A percentile compares a stretch with the other conserved stretches of the same genome.
These are phyloP conservation scores for Cronartium quercuum DNA, from an alignment of 1,284 basidiomycete genomes.

Conservation along the genomic window DNA sequence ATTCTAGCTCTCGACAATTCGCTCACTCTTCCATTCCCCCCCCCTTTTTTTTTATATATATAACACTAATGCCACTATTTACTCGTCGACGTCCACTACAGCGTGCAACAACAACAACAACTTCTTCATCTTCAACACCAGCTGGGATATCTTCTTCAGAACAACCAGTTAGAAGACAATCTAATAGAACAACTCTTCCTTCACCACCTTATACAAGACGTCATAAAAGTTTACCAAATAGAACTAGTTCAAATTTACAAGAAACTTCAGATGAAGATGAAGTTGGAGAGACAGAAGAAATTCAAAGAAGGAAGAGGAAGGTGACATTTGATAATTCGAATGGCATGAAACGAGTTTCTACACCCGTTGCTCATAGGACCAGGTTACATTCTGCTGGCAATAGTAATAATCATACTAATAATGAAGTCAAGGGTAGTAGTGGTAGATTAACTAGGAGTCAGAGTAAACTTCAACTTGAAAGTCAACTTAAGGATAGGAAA, in stretches of 20 bases:
- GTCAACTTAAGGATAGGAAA: slow-evolving; percentile 25
- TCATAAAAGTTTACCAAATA: not conserved
- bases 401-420: not conserved
- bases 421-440: not conserved
- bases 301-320: not conserved
- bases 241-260: slow-evolving; percentile 3
- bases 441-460: not conserved
- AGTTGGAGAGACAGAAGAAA: not conserved
- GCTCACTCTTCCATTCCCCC: not conserved
- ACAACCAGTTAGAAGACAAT: too few relatives aligned
- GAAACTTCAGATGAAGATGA: not conserved
- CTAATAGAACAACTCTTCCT: not conserved
- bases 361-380: slow-evolving; percentile 19
- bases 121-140: too few relatives aligned
- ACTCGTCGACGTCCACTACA: not conserved
- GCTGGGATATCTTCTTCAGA: too few relatives aligned
- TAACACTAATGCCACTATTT: not conserved
- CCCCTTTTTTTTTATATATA: not conserved
- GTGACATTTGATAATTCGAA: not conserved
- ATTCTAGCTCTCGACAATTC: slow-evolving; percentile 1
- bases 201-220: slow-evolving; percentile 5
- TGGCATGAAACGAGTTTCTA: too few relatives aligned
- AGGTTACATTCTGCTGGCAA: not conserved
- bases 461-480: slow-evolving; percentile 11
- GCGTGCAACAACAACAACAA: too few relatives aligned